These are phyloP conservation scores for Cyberlindnera amylophila DNA, from an alignment of 805 yeast genomes.

Conservation along the genomic window DNA sequence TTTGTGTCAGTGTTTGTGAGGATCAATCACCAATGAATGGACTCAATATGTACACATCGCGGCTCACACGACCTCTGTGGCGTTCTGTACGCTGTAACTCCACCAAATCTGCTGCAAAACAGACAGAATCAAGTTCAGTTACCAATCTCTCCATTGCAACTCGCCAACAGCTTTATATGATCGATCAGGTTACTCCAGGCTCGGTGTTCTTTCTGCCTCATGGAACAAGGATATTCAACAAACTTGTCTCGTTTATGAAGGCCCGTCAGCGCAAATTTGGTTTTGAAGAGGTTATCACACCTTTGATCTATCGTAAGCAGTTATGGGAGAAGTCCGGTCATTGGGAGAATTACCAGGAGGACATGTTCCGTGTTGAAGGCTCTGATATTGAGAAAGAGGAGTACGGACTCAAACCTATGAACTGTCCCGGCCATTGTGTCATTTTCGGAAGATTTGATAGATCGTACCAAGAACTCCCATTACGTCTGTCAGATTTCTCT, in stretches of 20 bases:
- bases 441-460: slow-evolving; percentile 72
- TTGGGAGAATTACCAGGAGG: slow-evolving; percentile 92
- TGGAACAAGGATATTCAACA: slow-evolving; percentile 84
- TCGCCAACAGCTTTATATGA: slow-evolving; percentile 71
- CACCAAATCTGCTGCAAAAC: slow-evolving; percentile 7
- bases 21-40: too few species aligned
- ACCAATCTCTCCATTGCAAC: slow-evolving; percentile 27
- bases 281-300: slow-evolving; percentile 89
- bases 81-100: background rate
- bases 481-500: slow-evolving; percentile 83
- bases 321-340: slow-evolving; percentile 93
- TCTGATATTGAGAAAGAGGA: slow-evolving; percentile 38
- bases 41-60: background rate
- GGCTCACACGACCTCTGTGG: background rate
- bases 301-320: slow-evolving; percentile 75
- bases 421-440: slow-evolving; percentile 93
- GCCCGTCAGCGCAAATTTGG: slow-evolving; percentile 77
- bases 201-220: slow-evolving; percentile 89
- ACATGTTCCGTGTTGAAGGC: slow-evolving; percentile 86
- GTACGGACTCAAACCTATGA: slow-evolving; percentile 92
- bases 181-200: slow-evolving; percentile 85
- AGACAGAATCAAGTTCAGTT: slow-evolving; percentile 18
- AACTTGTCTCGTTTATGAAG: slow-evolving; percentile 77
- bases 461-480: slow-evolving; percentile 82
- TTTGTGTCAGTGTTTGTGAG: too few species aligned